These are phyloP conservation scores for Dactylellina parvicollis DNA, from an alignment of 2,329 filamentous ascomycete species.

Conservation along the genomic window DNA sequence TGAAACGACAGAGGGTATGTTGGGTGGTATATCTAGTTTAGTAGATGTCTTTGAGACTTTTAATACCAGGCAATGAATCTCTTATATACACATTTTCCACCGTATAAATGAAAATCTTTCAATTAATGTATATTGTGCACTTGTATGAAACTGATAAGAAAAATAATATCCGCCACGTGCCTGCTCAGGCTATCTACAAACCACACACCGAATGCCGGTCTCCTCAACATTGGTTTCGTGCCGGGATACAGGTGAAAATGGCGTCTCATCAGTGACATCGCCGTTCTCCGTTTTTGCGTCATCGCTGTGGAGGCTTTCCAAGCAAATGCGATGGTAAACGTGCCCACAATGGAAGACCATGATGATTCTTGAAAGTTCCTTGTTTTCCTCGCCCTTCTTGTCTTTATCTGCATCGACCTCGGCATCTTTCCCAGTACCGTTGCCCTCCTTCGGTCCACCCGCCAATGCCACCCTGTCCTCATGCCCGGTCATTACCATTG, in stretches of 20 bases:
- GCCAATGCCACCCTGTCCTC: slow-evolving; percentile 9
- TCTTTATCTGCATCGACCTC: slow-evolving; percentile 1
- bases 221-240: slow-evolving; percentile 48
- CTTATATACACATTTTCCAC: slow-evolving; percentile 17
- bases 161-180: neutral
- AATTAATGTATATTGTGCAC: slow-evolving; percentile 21
- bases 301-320: slow-evolving; percentile 55
- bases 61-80: slow-evolving; percentile 3
- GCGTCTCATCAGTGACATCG: slow-evolving; percentile 20
- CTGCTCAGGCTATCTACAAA: slow-evolving; percentile 33
- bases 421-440: slow-evolving; percentile 11
- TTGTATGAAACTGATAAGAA: neutral
- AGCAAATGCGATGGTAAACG: slow-evolving; percentile 57
- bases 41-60: slow-evolving; percentile 3
- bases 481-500: slow-evolving; percentile 1
- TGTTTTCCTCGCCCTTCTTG: slow-evolving; percentile 1
- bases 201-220: slow-evolving; percentile 34
- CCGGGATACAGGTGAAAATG: slow-evolving; percentile 32
- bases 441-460: slow-evolving; percentile 1
- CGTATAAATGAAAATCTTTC: neutral
- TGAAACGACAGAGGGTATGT: too few species aligned
- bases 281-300: slow-evolving; percentile 15
- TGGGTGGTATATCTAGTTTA: neutral
- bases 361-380: slow-evolving; percentile 44
- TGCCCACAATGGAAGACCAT: slow-evolving; percentile 58